Evolutionary conservation across 305 asterid genomes (phyloP).

Genomic region (Plantago coronopus): DNA sequence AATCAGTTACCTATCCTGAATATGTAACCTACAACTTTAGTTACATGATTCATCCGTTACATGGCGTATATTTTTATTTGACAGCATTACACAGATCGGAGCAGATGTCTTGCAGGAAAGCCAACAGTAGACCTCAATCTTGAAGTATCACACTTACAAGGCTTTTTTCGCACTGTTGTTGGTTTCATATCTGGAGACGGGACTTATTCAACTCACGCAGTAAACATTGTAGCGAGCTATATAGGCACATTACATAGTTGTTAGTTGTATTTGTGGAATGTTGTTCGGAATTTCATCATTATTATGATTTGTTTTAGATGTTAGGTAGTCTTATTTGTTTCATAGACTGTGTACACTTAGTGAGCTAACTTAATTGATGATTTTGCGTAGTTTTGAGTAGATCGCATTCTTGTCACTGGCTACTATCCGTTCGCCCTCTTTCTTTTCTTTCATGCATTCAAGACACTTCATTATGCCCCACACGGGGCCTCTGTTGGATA

Average conservation of each 20-base stretch:
- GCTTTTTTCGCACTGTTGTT: neutral
- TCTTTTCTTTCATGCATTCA: no score
- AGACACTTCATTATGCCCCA: no score
- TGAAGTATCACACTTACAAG: neutral
- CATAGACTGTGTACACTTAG: neutral
- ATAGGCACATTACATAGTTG: no score
- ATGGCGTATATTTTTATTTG: neutral
- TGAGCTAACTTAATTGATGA: neutral
- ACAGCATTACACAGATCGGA: neutral
- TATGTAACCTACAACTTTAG: no score
- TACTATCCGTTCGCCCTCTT: no score
- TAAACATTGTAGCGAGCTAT: neutral
- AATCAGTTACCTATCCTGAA: no score
- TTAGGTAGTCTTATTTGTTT: neutral
- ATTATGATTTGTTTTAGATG: neutral
- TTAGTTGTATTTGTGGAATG: neutral
- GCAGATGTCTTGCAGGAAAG: slow-evolving; percentile 5
- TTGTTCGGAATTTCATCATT: neutral
- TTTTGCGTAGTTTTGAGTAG: neutral
- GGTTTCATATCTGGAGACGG: neutral
- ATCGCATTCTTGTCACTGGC: neutral
- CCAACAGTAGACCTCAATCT: neutral
- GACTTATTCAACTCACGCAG: neutral
- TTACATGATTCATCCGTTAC: neutral
- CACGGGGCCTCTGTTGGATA: no score